These are phyloP conservation scores for Quillaja saponaria DNA, from an alignment of 306 rosid species.

Conservation along the genomic window DNA sequence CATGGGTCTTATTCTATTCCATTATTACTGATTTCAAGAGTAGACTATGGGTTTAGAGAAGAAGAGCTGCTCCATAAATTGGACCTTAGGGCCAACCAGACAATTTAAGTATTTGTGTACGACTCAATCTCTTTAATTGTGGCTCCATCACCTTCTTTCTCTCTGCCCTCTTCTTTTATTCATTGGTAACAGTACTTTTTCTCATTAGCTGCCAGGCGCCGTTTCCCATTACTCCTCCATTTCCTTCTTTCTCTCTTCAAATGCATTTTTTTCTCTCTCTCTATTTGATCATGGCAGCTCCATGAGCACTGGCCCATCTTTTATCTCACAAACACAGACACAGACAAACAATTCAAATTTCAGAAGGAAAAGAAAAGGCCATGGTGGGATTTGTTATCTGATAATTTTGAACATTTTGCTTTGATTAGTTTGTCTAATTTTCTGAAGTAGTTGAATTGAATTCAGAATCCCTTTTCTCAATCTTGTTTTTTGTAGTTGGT, in stretches of 20 bases:
- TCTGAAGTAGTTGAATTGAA: no score
- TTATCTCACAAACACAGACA: not conserved
- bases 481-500: slow-evolving; percentile 30
- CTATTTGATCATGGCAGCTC: slow-evolving; percentile 39
- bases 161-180: slow-evolving; percentile 21
- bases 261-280: slow-evolving; percentile 39
- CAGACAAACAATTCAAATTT: not conserved
- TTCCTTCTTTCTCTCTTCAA: slow-evolving; percentile 34
- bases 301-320: slow-evolving; percentile 27
- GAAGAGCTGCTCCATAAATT: no score
- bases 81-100: no score
- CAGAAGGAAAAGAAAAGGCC: slow-evolving; percentile 6
- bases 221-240: slow-evolving; percentile 42
- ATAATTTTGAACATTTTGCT: not conserved
- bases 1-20: slow-evolving; percentile 50
- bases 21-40: no score
- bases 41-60: no score
- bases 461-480: not conserved
- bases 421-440: not conserved
- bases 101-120: slow-evolving; percentile 5
- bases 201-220: slow-evolving; percentile 59
- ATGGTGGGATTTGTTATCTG: slow-evolving; percentile 47
- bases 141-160: slow-evolving; percentile 26
- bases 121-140: slow-evolving; percentile 46
- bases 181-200: slow-evolving; percentile 58